These are phyloP conservation scores for Botrytis aclada DNA, from an alignment of 2,329 filamentous ascomycete genomes.

Conservation along the genomic window DNA sequence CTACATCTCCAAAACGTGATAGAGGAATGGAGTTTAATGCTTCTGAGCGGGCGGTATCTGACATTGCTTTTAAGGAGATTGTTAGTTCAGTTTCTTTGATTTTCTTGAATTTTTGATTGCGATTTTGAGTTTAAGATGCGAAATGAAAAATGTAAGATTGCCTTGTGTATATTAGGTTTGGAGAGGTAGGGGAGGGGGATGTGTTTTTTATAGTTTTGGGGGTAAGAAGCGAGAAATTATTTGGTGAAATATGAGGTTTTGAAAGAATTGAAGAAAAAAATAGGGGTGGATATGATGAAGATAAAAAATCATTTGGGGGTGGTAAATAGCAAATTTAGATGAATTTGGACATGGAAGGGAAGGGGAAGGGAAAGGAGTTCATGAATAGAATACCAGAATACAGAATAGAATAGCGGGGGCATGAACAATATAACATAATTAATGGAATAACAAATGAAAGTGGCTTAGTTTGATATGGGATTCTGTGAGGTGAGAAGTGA, in stretches of 20 bases:
- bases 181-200: slow-evolving; percentile 29
- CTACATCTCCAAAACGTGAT: slow-evolving; percentile 61
- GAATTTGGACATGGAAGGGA: neutral
- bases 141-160: neutral
- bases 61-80: slow-evolving; percentile 42
- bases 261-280: neutral
- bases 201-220: neutral
- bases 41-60: slow-evolving; percentile 36
- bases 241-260: neutral
- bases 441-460: neutral
- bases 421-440: neutral
- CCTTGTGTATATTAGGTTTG: slow-evolving; percentile 36
- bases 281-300: neutral
- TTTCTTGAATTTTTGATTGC: neutral
- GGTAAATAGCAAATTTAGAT: neutral
- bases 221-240: neutral
- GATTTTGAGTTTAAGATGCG: neutral
- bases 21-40: slow-evolving; percentile 57
- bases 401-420: neutral
- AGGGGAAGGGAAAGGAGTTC: neutral
- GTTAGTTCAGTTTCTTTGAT: neutral
- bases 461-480: neutral
- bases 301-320: neutral
- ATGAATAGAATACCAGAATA: neutral
- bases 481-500: neutral